phyloP scores from a whole-genome alignment of 177 flowering plant genomes.

The Telopea speciosissima region DNA sequence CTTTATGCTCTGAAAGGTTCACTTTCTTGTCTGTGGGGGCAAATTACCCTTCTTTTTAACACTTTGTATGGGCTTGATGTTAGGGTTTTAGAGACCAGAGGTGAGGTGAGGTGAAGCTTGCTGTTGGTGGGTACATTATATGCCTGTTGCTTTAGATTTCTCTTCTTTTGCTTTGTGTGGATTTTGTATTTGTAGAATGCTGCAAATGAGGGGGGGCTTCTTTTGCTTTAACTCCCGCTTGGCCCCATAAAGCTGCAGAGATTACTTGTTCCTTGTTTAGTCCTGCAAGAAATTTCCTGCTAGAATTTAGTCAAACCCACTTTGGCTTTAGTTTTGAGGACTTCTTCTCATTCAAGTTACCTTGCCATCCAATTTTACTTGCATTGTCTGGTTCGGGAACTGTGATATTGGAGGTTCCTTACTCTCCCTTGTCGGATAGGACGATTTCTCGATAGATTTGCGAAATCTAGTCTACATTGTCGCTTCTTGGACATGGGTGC shows the following conservation, averaged over 20 bases:
- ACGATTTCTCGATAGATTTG: conserved; percentile 7
- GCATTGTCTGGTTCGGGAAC: conserved; percentile 9
- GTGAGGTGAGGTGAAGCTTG: too few species aligned
- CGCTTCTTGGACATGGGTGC: conserved; percentile 35
- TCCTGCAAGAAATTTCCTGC: conserved; percentile 61
- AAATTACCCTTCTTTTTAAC: conserved; percentile 11
- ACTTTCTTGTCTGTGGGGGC: conserved; percentile 63
- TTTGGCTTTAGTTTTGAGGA: conserved; percentile 29
- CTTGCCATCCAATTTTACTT: conserved; percentile 10
- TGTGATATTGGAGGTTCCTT: too few species aligned
- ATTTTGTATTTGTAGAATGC: conserved; percentile 36
- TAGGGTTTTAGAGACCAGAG: conserved; percentile 43
- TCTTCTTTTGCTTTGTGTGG: conserved; percentile 26
- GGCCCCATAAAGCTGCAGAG: conserved; percentile 71
- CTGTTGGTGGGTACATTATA: conserved; percentile 49
- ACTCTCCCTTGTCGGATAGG: conserved; percentile 8
- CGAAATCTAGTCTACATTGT: conserved; percentile 9
- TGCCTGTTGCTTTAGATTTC: conserved; percentile 58
- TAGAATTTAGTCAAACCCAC: conserved; percentile 51
- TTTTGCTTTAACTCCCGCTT: conserved; percentile 30
- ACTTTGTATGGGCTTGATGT: conserved; percentile 34
- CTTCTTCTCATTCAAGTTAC: conserved; percentile 20
- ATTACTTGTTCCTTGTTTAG: conserved; percentile 78
- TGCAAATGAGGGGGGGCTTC: conserved; percentile 33
- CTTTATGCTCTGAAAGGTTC: conserved; percentile 93